phyloP scores from a whole-genome alignment of 305 asterid species.

The Withania somnifera region DNA sequence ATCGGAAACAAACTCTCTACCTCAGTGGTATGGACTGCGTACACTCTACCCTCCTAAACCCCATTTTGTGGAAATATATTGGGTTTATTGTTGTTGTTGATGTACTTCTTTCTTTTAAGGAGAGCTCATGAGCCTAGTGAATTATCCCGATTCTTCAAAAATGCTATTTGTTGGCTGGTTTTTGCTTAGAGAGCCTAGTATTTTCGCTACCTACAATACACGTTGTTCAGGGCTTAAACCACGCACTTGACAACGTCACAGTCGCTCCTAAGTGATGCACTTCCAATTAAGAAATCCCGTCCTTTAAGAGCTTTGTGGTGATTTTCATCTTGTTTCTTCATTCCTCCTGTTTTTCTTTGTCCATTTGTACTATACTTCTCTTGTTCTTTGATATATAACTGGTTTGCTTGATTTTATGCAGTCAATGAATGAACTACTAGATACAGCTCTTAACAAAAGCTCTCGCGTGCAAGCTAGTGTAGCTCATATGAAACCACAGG shows the following conservation, averaged over 20 bases:
- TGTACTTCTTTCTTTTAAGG: neutral
- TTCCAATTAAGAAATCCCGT: neutral
- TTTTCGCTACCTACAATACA: neutral
- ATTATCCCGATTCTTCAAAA: neutral
- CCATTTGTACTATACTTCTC: neutral
- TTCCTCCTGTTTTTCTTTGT: neutral
- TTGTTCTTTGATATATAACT: conserved; percentile 16
- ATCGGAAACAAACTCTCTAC: too few relatives aligned
- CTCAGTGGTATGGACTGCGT: too few relatives aligned
- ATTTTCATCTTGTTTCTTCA: neutral
- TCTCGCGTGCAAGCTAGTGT: conserved; percentile 15
- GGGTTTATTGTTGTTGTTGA: too few relatives aligned
- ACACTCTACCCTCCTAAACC: too few relatives aligned
- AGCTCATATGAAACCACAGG: conserved; percentile 22
- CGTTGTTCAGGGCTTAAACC: neutral
- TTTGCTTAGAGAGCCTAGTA: neutral
- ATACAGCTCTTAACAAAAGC: conserved; percentile 10
- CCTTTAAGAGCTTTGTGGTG: neutral
- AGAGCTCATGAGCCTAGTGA: neutral
- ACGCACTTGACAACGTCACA: neutral
- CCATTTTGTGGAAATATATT: too few relatives aligned
- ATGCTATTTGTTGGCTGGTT: neutral
- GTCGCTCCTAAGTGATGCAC: neutral
- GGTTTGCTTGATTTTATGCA: conserved; percentile 11
- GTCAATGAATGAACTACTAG: conserved; percentile 18